Evolutionary conservation across 768 basidiomycete genomes (phyloP), one percentile per base, ranked within the genome.

Genomic region (Sporobolomyces pararoseus): DNA sequence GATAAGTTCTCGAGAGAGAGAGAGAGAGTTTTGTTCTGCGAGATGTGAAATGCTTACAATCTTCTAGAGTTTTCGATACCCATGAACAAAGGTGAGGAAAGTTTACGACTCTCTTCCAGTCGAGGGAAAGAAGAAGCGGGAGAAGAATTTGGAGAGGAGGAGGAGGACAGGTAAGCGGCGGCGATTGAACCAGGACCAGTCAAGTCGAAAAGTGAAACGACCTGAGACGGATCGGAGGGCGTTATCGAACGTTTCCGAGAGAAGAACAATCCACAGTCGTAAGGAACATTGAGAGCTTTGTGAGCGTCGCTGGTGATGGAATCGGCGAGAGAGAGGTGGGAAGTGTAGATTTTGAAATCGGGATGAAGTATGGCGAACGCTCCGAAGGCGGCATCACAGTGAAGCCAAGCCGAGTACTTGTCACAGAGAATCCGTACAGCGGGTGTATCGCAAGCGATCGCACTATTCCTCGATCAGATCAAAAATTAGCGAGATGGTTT

Each of bases 331-430:
- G 77, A 74, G 63, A 83, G 78, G 9, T 80, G 78, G 7, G 76
- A 63, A 7, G 72, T 70, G 12, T 80, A 68, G 25, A 76, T 66
- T 12, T 61, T 49, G 34, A 80, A 73, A 19, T 79, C 79, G 17
- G 81, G 81, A 54, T 80, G 75, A 1, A 82, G 65, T 13, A 76
- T 73, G 0, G 79, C 82, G 50, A 83, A 82, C 2, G 80, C 82
- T 9, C 80, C 81, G 60, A 83, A 83, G 4, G 82, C 82, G 13
- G 79, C 82, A 70, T 83, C 82, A 32, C 82, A 77, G 73, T 83
- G 82, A 4, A 83, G 68, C 82, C 82, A 83, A 0, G 80, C 80
- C 17, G 66, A 74, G 66, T 80, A 81, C 25, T 52, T 34, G 67
- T 79, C 79, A 59, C 80, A 82, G 21, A 83, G 74, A 19, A 55